These are phyloP conservation scores for Cucumis sativus DNA, from an alignment of 306 rosid genomes.

Conservation along the genomic window Cucumber_9930_V3 NC_026660.2:27616001-27616500, in stretches of 20 bases:
- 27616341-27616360: neutral
- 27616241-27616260: too few relatives aligned
- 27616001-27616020: neutral
- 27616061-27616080: neutral
- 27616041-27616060: neutral
- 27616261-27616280: too few relatives aligned
- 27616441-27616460: neutral
- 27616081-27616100: neutral
- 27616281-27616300: too few relatives aligned
- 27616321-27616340: neutral
- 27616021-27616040: neutral
- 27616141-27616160: neutral
- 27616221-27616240: too few relatives aligned
- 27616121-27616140: neutral
- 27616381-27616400: too few relatives aligned
- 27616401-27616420: too few relatives aligned
- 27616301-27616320: too few relatives aligned
- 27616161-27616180: neutral
- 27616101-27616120: neutral
- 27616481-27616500: neutral
- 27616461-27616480: neutral
- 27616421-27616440: too few relatives aligned
- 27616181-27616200: neutral
- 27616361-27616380: too few relatives aligned
- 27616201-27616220: neutral